Conservation (phyloP, 1,284 basidiomycete genomes). For the Fomes fomentarius region DNA sequence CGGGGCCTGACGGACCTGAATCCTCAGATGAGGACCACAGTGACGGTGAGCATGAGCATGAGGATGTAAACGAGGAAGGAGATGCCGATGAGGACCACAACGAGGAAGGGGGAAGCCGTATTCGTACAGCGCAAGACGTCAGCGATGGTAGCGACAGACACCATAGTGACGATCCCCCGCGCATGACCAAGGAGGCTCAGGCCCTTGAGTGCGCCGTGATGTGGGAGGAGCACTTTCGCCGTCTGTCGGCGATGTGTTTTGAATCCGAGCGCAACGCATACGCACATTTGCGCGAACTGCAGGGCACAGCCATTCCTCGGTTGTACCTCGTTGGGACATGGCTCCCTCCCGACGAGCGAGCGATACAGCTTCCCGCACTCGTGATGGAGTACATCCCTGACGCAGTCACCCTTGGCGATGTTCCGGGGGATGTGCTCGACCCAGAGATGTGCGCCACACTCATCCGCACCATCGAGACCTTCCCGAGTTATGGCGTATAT, state of each 20-base stretch:
- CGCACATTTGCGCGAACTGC: not conserved
- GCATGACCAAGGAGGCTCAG: too few relatives aligned
- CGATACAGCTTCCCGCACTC: slow-evolving; percentile 1
- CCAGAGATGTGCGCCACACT: not conserved
- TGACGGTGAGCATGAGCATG: too few relatives aligned
- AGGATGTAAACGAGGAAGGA: too few relatives aligned
- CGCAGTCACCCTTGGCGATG: slow-evolving; percentile 3
- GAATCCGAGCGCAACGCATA: slow-evolving; percentile 3
- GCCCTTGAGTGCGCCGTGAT: not conserved
- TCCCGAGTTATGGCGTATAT: not conserved
- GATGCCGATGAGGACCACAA: too few relatives aligned
- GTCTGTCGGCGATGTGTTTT: not conserved
- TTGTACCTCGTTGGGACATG: slow-evolving; percentile 1
- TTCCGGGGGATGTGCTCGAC: not conserved
- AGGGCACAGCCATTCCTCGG: slow-evolving; percentile 9
- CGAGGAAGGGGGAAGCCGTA: too few relatives aligned
- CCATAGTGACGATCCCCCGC: too few relatives aligned
- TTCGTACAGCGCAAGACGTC: too few relatives aligned
- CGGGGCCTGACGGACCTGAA: not conserved
- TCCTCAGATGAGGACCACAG: not conserved
- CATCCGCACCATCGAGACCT: not conserved
- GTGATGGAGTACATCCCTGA: slow-evolving; percentile 14
- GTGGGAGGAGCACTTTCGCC: slow-evolving; percentile 1
- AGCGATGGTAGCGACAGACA: too few relatives aligned
- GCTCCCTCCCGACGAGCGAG: slow-evolving; percentile 6